Conservation (phyloP, 1,139 yeast species). For the Candida albicans region DNA sequence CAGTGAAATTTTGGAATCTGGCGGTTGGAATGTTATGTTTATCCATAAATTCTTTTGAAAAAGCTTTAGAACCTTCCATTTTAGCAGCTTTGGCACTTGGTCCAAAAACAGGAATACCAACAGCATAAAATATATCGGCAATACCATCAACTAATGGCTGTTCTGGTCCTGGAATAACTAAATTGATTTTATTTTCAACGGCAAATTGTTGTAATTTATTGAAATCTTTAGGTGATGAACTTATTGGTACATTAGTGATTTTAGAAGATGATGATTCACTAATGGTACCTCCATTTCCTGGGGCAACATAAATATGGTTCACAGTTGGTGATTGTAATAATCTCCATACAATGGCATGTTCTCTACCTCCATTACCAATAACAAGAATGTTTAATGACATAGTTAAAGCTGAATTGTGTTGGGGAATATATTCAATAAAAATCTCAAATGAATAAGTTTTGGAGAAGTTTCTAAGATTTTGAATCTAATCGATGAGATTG, state of each 20-base stretch:
- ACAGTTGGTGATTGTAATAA: slow-evolving; percentile 77
- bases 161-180: slow-evolving; percentile 99
- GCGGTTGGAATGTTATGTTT: slow-evolving; percentile 95
- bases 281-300: slow-evolving; percentile 95
- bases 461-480: no score
- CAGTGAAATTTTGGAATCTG: slow-evolving; percentile 74
- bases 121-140: slow-evolving; percentile 61
- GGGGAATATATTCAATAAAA: no score
- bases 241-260: slow-evolving; percentile 67
- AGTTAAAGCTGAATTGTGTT: not conserved
- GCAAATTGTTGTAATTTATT: slow-evolving; percentile 68
- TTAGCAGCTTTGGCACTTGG: slow-evolving; percentile 87
- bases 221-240: slow-evolving; percentile 59
- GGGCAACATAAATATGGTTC: slow-evolving; percentile 79
- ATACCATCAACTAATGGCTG: slow-evolving; percentile 97
- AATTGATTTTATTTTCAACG: slow-evolving; percentile 57
- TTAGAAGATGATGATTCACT: slow-evolving; percentile 46
- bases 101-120: slow-evolving; percentile 95
- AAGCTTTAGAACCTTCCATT: slow-evolving; percentile 97
- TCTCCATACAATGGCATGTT: slow-evolving; percentile 95
- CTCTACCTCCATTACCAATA: slow-evolving; percentile 98
- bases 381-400: slow-evolving; percentile 65
- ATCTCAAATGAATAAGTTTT: no score
- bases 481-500: no score
- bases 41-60: slow-evolving; percentile 92